Percentiles rank a stretch among this genome's conserved stretches.
phyloP scores from a whole-genome alignment of 306 rosid species.

The Vachellia pachyceras region DNA sequence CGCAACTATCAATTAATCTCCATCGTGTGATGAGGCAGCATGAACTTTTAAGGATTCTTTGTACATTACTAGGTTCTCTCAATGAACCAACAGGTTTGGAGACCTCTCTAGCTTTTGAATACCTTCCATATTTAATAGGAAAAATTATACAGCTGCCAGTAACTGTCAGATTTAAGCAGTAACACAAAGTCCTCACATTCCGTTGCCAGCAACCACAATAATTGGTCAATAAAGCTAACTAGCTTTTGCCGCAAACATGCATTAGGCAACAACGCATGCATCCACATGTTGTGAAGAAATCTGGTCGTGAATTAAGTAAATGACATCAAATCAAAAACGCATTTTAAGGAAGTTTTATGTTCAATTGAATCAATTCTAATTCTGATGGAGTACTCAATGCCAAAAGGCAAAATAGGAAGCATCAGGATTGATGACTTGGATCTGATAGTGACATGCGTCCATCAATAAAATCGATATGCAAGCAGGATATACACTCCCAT shows the following conservation, averaged over 20 bases:
- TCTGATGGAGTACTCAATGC: constrained; percentile 16
- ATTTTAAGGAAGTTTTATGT: background rate
- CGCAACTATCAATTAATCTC: too few species aligned
- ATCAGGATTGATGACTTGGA: background rate
- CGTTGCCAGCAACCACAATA: background rate
- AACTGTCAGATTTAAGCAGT: background rate
- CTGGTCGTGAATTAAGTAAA: background rate
- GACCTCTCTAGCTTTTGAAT: background rate
- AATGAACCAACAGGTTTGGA: background rate
- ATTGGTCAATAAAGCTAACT: background rate
- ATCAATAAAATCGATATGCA: constrained; percentile 1
- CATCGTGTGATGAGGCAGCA: too few species aligned
- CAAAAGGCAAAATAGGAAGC: constrained; percentile 17
- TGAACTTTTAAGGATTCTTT: background rate
- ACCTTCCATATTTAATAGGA: too few species aligned
- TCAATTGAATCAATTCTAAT: constrained; percentile 19
- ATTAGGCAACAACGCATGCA: background rate
- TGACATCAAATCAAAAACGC: background rate
- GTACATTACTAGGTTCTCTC: background rate
- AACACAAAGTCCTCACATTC: background rate
- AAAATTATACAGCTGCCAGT: background rate
- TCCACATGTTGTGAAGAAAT: background rate
- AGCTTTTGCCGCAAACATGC: background rate
- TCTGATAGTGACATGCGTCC: constrained; percentile 28
- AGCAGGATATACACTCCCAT: background rate